Evolutionary conservation across 768 basidiomycete species (phyloP).

Genomic region (Suillus americanus): DNA sequence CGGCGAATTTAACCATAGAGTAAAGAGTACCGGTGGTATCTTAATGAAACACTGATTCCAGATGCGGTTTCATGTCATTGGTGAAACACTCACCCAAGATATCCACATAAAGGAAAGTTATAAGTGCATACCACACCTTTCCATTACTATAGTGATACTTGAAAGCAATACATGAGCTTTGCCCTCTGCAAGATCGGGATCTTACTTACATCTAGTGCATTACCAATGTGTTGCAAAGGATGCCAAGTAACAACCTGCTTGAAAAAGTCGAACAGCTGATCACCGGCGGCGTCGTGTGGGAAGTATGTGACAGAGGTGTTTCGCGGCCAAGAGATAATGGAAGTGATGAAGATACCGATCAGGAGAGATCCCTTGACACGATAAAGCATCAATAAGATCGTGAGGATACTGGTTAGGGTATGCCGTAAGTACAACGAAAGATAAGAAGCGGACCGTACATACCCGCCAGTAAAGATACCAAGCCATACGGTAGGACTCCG

Average conservation of each 20-base stretch:
- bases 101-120: conserved; percentile 90
- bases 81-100: conserved; percentile 55
- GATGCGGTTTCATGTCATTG: conserved; percentile 12
- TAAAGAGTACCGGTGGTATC: conserved; percentile 72
- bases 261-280: conserved; percentile 80
- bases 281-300: conserved; percentile 67
- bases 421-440: conserved; percentile 8
- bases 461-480: conserved; percentile 86
- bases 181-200: background rate
- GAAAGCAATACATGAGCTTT: conserved; percentile 10
- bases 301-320: conserved; percentile 78
- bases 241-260: conserved; percentile 81
- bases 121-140: conserved; percentile 81
- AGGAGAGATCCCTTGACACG: conserved; percentile 82
- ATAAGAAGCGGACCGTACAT: conserved; percentile 21
- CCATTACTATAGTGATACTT: conserved; percentile 61
- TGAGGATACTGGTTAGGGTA: conserved; percentile 53
- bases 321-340: conserved; percentile 88
- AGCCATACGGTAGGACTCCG: conserved; percentile 82
- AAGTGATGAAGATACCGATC: conserved; percentile 81
- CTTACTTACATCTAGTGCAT: conserved; percentile 60
- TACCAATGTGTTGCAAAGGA: conserved; percentile 58
- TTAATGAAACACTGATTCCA: conserved; percentile 9
- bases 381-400: conserved; percentile 80
- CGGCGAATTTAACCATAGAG: conserved; percentile 90